These are phyloP conservation scores for Sporobolomyces phaffii DNA, from an alignment of 768 basidiomycete species.

Conservation along the genomic window DNA sequence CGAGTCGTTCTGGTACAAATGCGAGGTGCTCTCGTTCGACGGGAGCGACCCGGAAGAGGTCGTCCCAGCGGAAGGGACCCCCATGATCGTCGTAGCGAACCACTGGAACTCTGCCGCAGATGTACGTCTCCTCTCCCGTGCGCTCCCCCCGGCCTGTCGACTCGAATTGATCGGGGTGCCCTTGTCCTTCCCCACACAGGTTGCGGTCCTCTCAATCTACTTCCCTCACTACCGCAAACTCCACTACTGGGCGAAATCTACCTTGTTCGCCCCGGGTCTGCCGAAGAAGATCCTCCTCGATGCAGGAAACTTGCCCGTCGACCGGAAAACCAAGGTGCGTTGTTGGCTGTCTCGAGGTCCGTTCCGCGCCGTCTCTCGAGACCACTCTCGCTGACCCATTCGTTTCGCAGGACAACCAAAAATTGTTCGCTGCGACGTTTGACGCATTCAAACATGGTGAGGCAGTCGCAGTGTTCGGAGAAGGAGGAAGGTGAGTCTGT, in stretches of 20 bases:
- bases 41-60: slow-evolving; percentile 3
- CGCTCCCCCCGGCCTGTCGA: no score
- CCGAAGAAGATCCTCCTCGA: slow-evolving; percentile 68
- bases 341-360: no score
- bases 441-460: slow-evolving; percentile 72
- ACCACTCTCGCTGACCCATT: no score
- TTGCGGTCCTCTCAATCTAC: slow-evolving; percentile 50
- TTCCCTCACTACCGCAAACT: slow-evolving; percentile 76
- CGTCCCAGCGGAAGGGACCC: slow-evolving; percentile 23
- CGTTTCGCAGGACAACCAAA: slow-evolving; percentile 71
- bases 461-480: slow-evolving; percentile 87
- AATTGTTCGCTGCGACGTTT: slow-evolving; percentile 80
- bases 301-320: slow-evolving; percentile 96
- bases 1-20: slow-evolving; percentile 26
- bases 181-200: slow-evolving; percentile 25
- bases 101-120: slow-evolving; percentile 38
- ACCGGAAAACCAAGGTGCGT: slow-evolving; percentile 65
- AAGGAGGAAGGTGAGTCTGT: slow-evolving; percentile 67
- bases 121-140: slow-evolving; percentile 9
- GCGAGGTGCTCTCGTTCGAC: not conserved
- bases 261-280: slow-evolving; percentile 72
- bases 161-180: not conserved
- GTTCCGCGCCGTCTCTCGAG: no score
- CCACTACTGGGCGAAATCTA: slow-evolving; percentile 84
- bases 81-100: slow-evolving; percentile 29